These are phyloP conservation scores for Geotrichum siamense DNA, from an alignment of 1,139 yeast genomes.

Conservation along the genomic window DNA sequence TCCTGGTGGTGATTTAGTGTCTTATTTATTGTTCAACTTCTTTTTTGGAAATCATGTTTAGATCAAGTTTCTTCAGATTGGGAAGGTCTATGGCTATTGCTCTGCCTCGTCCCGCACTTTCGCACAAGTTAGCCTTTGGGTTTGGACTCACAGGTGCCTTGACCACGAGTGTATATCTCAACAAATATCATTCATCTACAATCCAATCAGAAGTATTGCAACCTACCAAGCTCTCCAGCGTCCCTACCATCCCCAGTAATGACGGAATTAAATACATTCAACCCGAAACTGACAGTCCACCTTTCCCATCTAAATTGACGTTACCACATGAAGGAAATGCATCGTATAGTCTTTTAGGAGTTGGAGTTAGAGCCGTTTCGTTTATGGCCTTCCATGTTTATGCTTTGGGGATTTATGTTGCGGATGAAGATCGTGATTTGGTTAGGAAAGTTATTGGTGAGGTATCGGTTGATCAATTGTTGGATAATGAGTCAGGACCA, in stretches of 20 bases:
- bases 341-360: constrained; percentile 54
- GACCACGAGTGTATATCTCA: neutral
- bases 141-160: neutral
- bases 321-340: constrained; percentile 4
- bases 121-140: neutral
- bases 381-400: constrained; percentile 79
- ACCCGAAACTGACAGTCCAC: constrained; percentile 18
- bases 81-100: neutral
- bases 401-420: constrained; percentile 74
- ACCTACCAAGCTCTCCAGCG: neutral
- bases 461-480: constrained; percentile 51
- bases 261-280: constrained; percentile 15
- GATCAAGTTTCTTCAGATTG: neutral
- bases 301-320: constrained; percentile 13
- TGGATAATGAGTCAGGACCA: constrained; percentile 49
- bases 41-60: neutral
- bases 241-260: constrained; percentile 5
- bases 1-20: too few relatives aligned
- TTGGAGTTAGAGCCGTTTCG: constrained; percentile 77
- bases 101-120: neutral
- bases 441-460: constrained; percentile 41
- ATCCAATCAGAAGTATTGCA: neutral
- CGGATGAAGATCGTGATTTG: constrained; percentile 47
- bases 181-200: neutral
- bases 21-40: too few relatives aligned